Base-by-base conservation (phyloP, 2,329 filamentous ascomycete genomes). In the Alternaria triticimaculans region DNA sequence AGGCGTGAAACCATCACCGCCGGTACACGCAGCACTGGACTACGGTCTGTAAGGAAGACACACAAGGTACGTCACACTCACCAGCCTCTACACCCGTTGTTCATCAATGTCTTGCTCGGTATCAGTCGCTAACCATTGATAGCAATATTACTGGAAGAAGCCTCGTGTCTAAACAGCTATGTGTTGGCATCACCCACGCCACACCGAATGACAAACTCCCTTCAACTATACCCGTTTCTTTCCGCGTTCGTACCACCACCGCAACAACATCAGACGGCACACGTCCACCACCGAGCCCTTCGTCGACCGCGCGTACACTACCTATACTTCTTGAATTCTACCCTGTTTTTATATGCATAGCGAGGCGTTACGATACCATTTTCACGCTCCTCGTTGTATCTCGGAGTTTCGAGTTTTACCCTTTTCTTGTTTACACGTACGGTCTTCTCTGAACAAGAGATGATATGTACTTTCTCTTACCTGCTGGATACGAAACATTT, bases 1-100 rank as follows among this genome's bases (percentile, higher is more conserved):
- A 88, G 95, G 63, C 88, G 92, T 55, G 87, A 93, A 58, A 92
- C 94, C 21, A 93, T 97, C 14, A 93, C 94, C 2, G 90, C 94
- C 70, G 92, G 93, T 57, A 84, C 97, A 78, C 87, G 93, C 60
- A 97, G 97, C 82, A 95, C 94, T 46, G 96, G 93, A 72, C 83
- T 99, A 74, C 87, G 96, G 70, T 91, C 90, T 76, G 97, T 96
- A 77, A 88, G 96, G 75, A 98, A 97, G 83, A 93, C 96, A 78
- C 96, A 99, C 82, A 98, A 98, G 92, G 95, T 98, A 87, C 84
- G 30, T 37, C 18, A 28, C 30, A 41, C 30, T 21, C 15, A 6
- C 20, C 3, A n/a, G 10, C 30, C 20, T 7, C 21, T 6, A 23
- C 6, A 23, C 12, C 20, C 43, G 12, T 8, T 45, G 10, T 21